phyloP scores from a whole-genome alignment of 2,329 filamentous ascomycete genomes.

The Colletotrichum cuscutae region DNA sequence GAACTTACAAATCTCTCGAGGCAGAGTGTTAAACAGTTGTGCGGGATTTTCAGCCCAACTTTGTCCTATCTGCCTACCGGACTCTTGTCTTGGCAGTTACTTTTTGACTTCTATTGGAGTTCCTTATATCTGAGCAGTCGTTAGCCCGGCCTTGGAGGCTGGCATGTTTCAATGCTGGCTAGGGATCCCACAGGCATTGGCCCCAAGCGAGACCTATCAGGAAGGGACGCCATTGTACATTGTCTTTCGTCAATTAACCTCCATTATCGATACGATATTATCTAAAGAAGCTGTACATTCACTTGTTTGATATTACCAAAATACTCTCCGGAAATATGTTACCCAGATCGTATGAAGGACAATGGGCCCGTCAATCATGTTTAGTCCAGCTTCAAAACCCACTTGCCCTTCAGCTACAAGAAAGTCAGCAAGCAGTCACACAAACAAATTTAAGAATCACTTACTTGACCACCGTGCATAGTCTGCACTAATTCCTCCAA shows the following conservation, averaged over 20 bases:
- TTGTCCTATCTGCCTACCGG: too few relatives aligned
- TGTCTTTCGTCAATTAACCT: neutral
- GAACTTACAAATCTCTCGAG: neutral
- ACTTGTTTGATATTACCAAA: neutral
- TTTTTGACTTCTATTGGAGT: too few relatives aligned
- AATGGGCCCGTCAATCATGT: neutral
- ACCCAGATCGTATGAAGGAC: neutral
- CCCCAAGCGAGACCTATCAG: too few relatives aligned
- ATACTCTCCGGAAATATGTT: neutral
- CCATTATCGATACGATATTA: neutral
- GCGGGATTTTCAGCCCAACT: neutral
- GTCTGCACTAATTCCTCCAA: conserved; percentile 30
- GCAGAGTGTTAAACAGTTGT: neutral
- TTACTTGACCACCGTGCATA: conserved; percentile 20
- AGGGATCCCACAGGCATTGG: too few relatives aligned
- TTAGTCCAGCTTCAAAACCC: conserved; percentile 22
- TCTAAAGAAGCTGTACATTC: neutral
- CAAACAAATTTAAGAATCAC: neutral
- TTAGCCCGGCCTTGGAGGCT: too few relatives aligned
- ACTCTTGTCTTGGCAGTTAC: neutral
- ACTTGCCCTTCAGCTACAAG: conserved; percentile 15
- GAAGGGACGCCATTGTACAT: too few relatives aligned
- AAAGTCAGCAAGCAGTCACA: neutral
- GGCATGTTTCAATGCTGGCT: too few relatives aligned
- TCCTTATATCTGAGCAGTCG: too few relatives aligned